Evolutionary conservation across 768 basidiomycete species (phyloP).

Genomic region (Naganishia vaughanmartiniae): DNA sequence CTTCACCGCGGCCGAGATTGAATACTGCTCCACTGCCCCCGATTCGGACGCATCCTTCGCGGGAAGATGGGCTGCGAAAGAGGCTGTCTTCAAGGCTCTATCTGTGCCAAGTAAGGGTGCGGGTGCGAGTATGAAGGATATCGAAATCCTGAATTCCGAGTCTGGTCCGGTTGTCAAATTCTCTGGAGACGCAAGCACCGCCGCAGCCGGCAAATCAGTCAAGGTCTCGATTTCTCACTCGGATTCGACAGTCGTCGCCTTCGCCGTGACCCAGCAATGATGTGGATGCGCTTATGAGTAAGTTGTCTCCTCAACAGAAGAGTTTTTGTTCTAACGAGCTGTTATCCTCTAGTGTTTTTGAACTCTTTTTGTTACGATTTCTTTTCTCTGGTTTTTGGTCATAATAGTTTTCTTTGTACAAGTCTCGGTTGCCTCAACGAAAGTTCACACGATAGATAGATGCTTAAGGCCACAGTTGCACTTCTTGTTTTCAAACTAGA

Average conservation of each 20-base stretch:
- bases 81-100: slow-evolving; percentile 89
- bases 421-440: slow-evolving; percentile 11
- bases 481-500: slow-evolving; percentile 9
- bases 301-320: background rate
- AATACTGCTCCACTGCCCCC: slow-evolving; percentile 82
- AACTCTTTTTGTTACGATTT: background rate
- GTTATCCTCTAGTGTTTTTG: background rate
- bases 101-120: slow-evolving; percentile 87
- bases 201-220: slow-evolving; percentile 72
- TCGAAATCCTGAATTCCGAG: slow-evolving; percentile 76
- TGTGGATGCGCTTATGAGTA: slow-evolving; percentile 2
- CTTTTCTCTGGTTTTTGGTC: slow-evolving; percentile 23
- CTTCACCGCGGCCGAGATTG: slow-evolving; percentile 82
- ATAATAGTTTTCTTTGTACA: slow-evolving; percentile 20
- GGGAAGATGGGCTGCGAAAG: slow-evolving; percentile 95
- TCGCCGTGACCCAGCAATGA: slow-evolving; percentile 43
- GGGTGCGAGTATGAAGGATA: slow-evolving; percentile 91
- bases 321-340: background rate
- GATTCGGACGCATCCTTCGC: slow-evolving; percentile 87
- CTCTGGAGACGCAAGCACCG: slow-evolving; percentile 63
- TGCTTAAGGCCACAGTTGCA: slow-evolving; percentile 7
- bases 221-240: slow-evolving; percentile 89
- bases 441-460: slow-evolving; percentile 25
- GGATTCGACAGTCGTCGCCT: slow-evolving; percentile 63
- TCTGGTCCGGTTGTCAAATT: slow-evolving; percentile 63